Base-by-base conservation (phyloP, 2,329 filamentous ascomycete genomes). In the Ophiocordyceps camponoti-saundersi region DNA sequence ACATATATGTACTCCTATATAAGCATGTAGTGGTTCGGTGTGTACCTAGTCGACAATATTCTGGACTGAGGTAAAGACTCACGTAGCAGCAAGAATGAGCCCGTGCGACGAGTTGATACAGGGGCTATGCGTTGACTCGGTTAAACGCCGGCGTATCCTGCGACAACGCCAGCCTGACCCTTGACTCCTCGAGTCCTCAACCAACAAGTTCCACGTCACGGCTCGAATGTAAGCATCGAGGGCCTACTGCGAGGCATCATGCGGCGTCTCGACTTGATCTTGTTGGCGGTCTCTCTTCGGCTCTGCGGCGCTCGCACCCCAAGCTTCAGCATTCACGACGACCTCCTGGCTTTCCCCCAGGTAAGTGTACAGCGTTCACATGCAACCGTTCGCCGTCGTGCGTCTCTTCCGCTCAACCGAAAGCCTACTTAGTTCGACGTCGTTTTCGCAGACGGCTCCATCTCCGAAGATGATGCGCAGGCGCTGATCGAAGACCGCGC, bases 331-430 rank as follows among this genome's bases (percentile, higher is more conserved):
- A 84, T 94, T 48, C 80, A 92, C 57, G 86, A 94, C 59, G 89
- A 95, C 60, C 64, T 95, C 46, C 73, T 94, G 48, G 87, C 87
- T 18, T 87, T 83, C 64, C 89, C 89, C 12, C 86, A 92, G 73
- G 85, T 90, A 22, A 26, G 47, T 36, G 45, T 5, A 10, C 20
- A 3, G 13, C 8, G 10, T 40, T 11, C 36, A 18, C n/a, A n/a
- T 12, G 10, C 21, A 11, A 11, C 21, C n/a, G 36, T 22, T 15
- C 40, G 18, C 20, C 8, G 44, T 21, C 3, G 30, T n/a, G 18
- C 8, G 26, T 11, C 11, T 30, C 29, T 12, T 16, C 21, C 46
- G 26, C 26, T 29, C 26, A 21, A 36, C 18, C 45, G 43, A 47
- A 44, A 48, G 48, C n/a, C 39, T 39, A 12, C 12, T 29, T 12